These are phyloP conservation scores for Persicaria maculosa DNA, from an alignment of 148 eudicot genomes.

Conservation along the genomic window DNA sequence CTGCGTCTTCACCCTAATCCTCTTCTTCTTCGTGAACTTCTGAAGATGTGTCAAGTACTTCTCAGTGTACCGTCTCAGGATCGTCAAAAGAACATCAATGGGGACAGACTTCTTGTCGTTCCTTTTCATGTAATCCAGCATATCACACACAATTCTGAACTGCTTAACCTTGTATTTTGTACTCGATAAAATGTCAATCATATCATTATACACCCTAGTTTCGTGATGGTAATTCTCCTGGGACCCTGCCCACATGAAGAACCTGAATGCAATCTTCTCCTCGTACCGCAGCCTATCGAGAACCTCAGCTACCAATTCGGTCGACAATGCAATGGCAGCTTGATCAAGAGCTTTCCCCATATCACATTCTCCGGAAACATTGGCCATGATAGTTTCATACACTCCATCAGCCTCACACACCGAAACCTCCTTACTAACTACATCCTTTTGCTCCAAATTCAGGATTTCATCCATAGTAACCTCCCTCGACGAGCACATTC, in stretches of 20 bases:
- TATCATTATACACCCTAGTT: constrained; percentile 56
- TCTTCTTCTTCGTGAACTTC: constrained; percentile 76
- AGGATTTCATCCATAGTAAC: constrained; percentile 6
- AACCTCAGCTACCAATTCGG: constrained; percentile 50
- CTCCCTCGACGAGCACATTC: constrained; percentile 1
- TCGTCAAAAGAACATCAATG: constrained; percentile 46
- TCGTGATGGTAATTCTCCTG: constrained; percentile 68
- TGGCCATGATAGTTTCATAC: constrained; percentile 29
- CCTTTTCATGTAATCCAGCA: constrained; percentile 87
- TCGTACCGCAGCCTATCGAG: constrained; percentile 54
- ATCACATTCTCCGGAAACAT: constrained; percentile 27
- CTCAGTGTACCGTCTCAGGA: constrained; percentile 64
- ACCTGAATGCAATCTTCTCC: constrained; percentile 81
- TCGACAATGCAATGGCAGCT: constrained; percentile 32
- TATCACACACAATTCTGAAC: constrained; percentile 68
- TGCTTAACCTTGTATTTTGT: constrained; percentile 69
- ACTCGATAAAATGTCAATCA: constrained; percentile 82
- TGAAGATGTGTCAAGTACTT: constrained; percentile 66
- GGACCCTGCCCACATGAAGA: constrained; percentile 83
- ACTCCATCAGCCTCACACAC: constrained; percentile 31
- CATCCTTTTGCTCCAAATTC: constrained; percentile 10
- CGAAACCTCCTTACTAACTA: neutral
- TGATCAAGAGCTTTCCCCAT: constrained; percentile 51
- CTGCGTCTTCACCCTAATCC: constrained; percentile 54
- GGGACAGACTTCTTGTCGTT: constrained; percentile 57